These are phyloP conservation scores for Scheffersomyces stipitis DNA, from an alignment of 805 yeast species.

Conservation along the genomic window DNA sequence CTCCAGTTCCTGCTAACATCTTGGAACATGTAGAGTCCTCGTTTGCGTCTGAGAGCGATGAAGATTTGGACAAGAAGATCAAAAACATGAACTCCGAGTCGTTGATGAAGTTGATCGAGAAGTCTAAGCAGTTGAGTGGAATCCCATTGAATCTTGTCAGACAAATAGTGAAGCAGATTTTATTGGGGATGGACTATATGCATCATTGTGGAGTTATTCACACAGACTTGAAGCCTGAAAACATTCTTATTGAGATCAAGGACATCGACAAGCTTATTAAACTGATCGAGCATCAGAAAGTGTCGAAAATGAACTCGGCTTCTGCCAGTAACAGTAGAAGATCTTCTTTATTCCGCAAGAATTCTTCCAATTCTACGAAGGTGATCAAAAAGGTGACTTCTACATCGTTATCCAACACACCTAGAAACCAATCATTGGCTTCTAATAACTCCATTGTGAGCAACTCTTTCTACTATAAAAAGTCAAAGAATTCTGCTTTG, in stretches of 20 bases:
- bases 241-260: constrained; percentile 48
- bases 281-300: constrained; percentile 34
- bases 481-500: constrained; percentile 9
- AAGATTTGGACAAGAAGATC: constrained; percentile 7
- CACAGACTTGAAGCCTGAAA: constrained; percentile 46
- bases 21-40: constrained; percentile 2
- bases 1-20: background rate
- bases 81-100: constrained; percentile 16
- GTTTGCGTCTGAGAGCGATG: background rate
- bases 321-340: constrained; percentile 8
- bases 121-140: constrained; percentile 48
- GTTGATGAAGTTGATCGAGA: constrained; percentile 31
- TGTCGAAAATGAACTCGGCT: constrained; percentile 13
- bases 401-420: constrained; percentile 1
- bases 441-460: constrained; percentile 8
- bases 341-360: constrained; percentile 4
- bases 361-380: constrained; percentile 1
- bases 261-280: constrained; percentile 54
- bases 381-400: constrained; percentile 1
- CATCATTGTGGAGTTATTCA: constrained; percentile 65
- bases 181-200: constrained; percentile 55
- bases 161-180: constrained; percentile 55
- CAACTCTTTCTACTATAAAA: constrained; percentile 5
- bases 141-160: constrained; percentile 55
- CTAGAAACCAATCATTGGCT: constrained; percentile 10